Conservation (phyloP, 164 flowering plant genomes). For the Berberis thunbergii region DNA sequence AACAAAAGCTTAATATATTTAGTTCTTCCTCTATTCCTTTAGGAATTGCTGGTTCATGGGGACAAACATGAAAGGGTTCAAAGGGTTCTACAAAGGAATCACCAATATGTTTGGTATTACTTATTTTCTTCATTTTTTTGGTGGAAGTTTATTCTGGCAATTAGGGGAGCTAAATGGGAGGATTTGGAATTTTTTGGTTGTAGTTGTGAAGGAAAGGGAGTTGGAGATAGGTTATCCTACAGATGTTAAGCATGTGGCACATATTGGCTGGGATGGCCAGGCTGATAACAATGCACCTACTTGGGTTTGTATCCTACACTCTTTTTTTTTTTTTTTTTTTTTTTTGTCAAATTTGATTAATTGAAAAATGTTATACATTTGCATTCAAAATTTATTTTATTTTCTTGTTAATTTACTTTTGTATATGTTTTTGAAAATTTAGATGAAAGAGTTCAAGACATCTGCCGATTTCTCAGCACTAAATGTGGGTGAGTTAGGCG, state of each 20-base stretch:
- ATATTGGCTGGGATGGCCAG: conserved; percentile 72
- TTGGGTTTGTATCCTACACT: conserved; percentile 38
- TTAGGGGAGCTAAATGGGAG: too few relatives aligned
- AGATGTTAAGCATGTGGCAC: conserved; percentile 83
- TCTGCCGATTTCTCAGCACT: conserved; percentile 40
- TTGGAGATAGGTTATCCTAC: conserved; percentile 91
- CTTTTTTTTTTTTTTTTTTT: not conserved
- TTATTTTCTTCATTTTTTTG: not conserved
- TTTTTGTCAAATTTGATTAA: not conserved
- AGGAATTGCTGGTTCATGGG: conserved; percentile 24
- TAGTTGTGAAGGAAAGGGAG: conserved; percentile 57
- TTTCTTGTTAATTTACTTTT: not conserved
- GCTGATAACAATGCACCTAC: conserved; percentile 45
- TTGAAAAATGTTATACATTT: too few relatives aligned
- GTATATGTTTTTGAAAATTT: not conserved
- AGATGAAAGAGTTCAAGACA: conserved; percentile 57
- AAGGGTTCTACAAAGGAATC: conserved; percentile 64
- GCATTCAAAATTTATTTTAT: not conserved
- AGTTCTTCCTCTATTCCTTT: too few relatives aligned
- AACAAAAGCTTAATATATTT: too few relatives aligned
- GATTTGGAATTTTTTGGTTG: not conserved
- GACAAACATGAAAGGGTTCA: conserved; percentile 75
- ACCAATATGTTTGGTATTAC: conserved; percentile 67
- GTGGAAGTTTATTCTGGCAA: not conserved
- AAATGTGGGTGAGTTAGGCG: conserved; percentile 22